Evolutionary conservation across 139 green algal genomes (phyloP).

Genomic region (Eudorina sp.): DNA sequence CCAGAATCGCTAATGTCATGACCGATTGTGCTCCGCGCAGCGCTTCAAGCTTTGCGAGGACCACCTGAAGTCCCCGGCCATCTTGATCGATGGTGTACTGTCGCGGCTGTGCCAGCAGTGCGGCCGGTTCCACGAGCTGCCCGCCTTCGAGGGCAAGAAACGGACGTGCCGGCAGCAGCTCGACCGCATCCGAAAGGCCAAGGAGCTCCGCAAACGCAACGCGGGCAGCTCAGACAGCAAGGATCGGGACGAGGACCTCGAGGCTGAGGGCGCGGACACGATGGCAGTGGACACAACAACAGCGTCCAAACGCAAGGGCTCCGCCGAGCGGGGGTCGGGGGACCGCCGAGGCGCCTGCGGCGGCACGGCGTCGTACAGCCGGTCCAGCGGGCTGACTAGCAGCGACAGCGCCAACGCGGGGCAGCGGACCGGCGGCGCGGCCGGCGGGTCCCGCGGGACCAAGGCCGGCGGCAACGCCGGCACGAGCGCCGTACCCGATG

Average conservation of each 20-base stretch:
- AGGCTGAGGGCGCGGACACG: background rate
- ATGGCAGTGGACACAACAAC: background rate
- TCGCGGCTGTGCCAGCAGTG: slow-evolving; percentile 41
- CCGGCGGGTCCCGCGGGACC: too few species aligned
- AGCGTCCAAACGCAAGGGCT: background rate
- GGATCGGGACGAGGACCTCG: background rate
- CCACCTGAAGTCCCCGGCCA: slow-evolving; percentile 34
- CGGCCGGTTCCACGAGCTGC: slow-evolving; percentile 44
- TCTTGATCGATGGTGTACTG: slow-evolving; percentile 39
- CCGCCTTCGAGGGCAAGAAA: slow-evolving; percentile 48
- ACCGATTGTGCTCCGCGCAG: background rate
- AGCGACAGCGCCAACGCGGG: background rate
- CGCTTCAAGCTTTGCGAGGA: slow-evolving; percentile 46
- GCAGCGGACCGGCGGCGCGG: background rate
- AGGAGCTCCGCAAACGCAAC: slow-evolving; percentile 19
- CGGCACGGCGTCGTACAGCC: background rate
- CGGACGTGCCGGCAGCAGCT: slow-evolving; percentile 31
- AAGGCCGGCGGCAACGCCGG: too few species aligned
- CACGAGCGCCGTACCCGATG: background rate
- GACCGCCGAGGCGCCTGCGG: background rate
- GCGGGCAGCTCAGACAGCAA: slow-evolving; percentile 9
- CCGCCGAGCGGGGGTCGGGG: background rate
- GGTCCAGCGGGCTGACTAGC: background rate
- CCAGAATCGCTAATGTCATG: too few species aligned
- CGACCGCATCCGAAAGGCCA: slow-evolving; percentile 35